Conservation (phyloP, 2,329 filamentous ascomycete genomes). For the Colletotrichum orchidophilum region DNA sequence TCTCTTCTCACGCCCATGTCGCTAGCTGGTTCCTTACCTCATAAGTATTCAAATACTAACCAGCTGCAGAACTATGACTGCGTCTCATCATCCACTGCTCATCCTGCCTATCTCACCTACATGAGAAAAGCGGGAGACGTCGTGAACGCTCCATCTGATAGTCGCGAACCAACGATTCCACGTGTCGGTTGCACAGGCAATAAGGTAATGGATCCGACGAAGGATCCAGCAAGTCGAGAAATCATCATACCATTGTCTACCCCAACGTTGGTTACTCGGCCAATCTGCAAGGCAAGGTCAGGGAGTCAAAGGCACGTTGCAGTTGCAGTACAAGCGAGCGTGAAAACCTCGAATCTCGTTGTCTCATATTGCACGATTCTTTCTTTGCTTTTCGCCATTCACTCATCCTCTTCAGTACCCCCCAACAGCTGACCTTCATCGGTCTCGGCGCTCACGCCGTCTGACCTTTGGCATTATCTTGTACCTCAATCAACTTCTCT, state of each 20-base stretch:
- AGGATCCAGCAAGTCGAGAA: neutral
- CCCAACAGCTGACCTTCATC: neutral
- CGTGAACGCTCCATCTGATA: neutral
- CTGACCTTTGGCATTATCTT: neutral
- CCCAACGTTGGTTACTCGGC: conserved; percentile 7
- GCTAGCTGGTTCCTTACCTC: neutral
- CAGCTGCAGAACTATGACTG: conserved; percentile 13
- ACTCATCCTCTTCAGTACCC: conserved; percentile 5
- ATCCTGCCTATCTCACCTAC: conserved; percentile 24
- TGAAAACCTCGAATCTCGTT: neutral
- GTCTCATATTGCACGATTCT: conserved; percentile 6
- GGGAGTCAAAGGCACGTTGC: neutral
- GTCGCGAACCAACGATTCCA: neutral
- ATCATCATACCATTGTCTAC: neutral
- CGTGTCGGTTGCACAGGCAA: neutral
- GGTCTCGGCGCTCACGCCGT: neutral
- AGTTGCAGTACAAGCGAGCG: neutral
- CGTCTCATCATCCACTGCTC: conserved; percentile 16
- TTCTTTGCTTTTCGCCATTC: neutral
- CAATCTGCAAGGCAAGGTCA: conserved; percentile 22
- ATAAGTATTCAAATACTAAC: neutral
- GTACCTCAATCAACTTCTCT: neutral
- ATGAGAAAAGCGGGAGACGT: conserved; percentile 14
- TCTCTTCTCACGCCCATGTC: neutral
- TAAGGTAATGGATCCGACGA: neutral